Evolutionary conservation across 768 basidiomycete genomes (phyloP).

Genomic region (Pisolithus marmoratus): DNA sequence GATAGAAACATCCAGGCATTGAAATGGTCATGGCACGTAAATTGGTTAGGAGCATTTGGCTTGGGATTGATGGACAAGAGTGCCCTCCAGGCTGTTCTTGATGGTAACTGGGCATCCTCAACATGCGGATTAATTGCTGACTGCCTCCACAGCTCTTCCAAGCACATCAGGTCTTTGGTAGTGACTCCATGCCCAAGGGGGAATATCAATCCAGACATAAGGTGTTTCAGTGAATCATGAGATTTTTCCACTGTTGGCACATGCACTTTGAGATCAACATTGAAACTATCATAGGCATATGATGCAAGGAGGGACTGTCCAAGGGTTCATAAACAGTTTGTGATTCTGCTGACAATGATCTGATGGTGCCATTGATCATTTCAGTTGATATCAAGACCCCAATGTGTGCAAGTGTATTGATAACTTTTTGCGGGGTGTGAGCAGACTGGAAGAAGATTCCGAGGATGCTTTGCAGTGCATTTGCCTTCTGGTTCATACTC

Average conservation of each 20-base stretch:
- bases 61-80: no score
- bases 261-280: constrained; percentile 30
- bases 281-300: constrained; percentile 40
- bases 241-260: constrained; percentile 28
- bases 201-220: constrained; percentile 22
- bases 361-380: constrained; percentile 20
- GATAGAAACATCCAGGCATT: no score
- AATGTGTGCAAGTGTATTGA: constrained; percentile 24
- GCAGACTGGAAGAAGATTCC: constrained; percentile 19
- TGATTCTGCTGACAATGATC: constrained; percentile 23
- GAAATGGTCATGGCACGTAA: no score
- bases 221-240: constrained; percentile 14
- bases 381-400: constrained; percentile 26
- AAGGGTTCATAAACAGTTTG: constrained; percentile 10
- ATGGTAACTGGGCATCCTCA: no score
- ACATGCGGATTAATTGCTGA: constrained; percentile 17
- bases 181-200: constrained; percentile 16
- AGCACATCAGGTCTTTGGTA: constrained; percentile 25
- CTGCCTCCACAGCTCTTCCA: constrained; percentile 28
- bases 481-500: constrained; percentile 27
- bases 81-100: no score
- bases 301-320: constrained; percentile 18
- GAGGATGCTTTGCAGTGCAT: constrained; percentile 9
- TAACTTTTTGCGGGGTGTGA: constrained; percentile 23
- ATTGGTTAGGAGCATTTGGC: no score